Percentiles rank a stretch among this genome's conserved stretches.
phyloP scores from a whole-genome alignment of 192 early-diverging fungal species.

The Umbelopsis vinacea region DNA sequence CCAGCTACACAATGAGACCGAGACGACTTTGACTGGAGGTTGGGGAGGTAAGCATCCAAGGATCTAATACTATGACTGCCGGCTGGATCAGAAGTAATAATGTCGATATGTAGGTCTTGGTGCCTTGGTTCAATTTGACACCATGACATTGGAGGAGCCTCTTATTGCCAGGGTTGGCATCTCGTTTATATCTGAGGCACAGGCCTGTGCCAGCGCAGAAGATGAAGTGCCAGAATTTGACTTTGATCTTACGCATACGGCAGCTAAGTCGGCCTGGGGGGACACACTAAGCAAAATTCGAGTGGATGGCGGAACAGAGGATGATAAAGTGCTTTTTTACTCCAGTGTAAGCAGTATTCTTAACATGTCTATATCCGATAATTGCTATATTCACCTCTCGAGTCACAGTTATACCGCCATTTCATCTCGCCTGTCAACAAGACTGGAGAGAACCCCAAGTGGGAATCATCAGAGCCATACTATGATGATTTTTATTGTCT shows the following conservation, averaged over 20 bases:
- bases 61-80: too few species aligned
- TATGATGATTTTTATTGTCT: conserved; percentile 39
- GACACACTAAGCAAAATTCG: conserved; percentile 4
- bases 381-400: neutral
- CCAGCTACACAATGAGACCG: neutral
- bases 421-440: conserved; percentile 42
- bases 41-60: neutral
- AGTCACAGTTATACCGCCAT: conserved; percentile 36
- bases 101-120: neutral
- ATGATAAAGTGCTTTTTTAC: conserved; percentile 3
- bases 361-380: neutral
- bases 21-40: neutral
- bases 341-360: neutral
- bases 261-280: neutral
- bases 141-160: neutral
- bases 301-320: neutral
- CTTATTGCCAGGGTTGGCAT: conserved; percentile 33
- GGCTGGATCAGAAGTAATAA: neutral
- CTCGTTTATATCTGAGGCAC: conserved; percentile 30
- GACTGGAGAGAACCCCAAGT: conserved; percentile 40
- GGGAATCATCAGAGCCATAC: conserved; percentile 29
- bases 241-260: neutral
- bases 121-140: conserved; percentile 7
- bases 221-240: neutral
- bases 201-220: conserved; percentile 35